Evolutionary conservation across 2,329 filamentous ascomycete species (phyloP), one percentile per base, ranked within the genome.

Genomic region (Aspergillus sojae): DNA sequence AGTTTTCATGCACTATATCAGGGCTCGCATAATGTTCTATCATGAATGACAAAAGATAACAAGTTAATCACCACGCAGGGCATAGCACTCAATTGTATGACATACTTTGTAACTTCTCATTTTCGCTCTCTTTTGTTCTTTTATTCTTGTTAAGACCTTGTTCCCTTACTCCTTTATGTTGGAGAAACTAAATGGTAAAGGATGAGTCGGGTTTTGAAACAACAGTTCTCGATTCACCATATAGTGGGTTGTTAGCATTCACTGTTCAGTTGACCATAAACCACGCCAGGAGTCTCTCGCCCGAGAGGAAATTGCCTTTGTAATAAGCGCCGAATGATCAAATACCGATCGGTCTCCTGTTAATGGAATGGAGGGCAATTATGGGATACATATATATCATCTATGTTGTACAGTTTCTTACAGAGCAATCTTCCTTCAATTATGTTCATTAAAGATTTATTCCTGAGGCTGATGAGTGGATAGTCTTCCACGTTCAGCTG

Each of bases 1-100:
- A 68, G 52, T 62, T 57, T 63, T 50, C 52, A 57, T 58, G 62
- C 61, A 67, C 45, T 58, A 53, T 59, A 57, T 52, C 48, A 52
- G 28, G 48, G n/a, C 5, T 52, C 19, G 11, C 28, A 52, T 52
- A n/a, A 32, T 52, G 16, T 28, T 46, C 10, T 48, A 48, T 26
- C 23, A 26, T 28, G 23, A 28, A 11, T 50, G 46, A 50, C 14
- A 30, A 50, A 50, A n/a, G 46, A 19, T 5, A 7, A 23, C 12
- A 45, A 19, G 12, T 7, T 50, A 30, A 6, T 50, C 46, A 30
- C 26, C 5, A 50, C 26, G 19, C 16, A 30, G 23, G 9, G 7
- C 26, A 50, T n/a, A 30, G 26, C 30, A 9, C 46, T 50, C 6
- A 32, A n/a, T 30, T 50, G 46, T 50, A 50, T 50, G 23, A 14